Percentiles rank a stretch among this genome's conserved stretches.
Evolutionary conservation across 2,329 filamentous ascomycete species (phyloP).

Genomic region (Neoarthrinium moseri): DNA sequence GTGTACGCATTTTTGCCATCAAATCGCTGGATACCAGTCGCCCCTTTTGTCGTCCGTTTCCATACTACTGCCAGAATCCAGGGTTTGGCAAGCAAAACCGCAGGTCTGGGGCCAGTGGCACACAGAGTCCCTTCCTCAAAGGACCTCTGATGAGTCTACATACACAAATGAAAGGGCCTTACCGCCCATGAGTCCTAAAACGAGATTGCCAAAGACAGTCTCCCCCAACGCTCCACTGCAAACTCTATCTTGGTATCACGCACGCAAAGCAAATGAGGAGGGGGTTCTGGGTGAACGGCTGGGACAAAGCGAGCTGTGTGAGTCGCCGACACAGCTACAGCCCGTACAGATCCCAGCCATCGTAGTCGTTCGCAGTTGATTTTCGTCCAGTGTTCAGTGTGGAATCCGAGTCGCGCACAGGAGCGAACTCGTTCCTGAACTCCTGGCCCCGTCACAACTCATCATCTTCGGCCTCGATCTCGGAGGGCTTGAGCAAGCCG

Average conservation of each 20-base stretch:
- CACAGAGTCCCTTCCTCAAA: too few species aligned
- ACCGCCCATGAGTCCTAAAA: too few species aligned
- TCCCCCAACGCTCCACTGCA: too few species aligned
- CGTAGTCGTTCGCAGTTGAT: conserved; percentile 21
- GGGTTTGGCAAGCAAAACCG: too few species aligned
- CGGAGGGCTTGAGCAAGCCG: conserved; percentile 94
- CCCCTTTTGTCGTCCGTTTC: not conserved
- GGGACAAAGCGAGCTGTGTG: conserved; percentile 10
- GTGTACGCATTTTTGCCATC: not conserved
- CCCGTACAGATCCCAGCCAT: conserved; percentile 33
- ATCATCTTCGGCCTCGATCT: conserved; percentile 84
- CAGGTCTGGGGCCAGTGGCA: too few species aligned
- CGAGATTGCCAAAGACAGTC: too few species aligned
- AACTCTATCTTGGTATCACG: conserved; percentile 16
- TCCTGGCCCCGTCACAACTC: conserved; percentile 82
- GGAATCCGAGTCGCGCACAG: conserved; percentile 31
- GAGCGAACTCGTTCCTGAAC: conserved; percentile 60
- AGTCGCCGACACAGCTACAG: conserved; percentile 26
- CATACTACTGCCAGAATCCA: not conserved
- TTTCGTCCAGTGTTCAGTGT: conserved; percentile 14
- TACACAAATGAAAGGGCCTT: conserved; percentile 8
- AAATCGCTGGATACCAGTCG: not conserved
- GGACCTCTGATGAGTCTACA: conserved; percentile 6
- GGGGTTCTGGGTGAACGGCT: conserved; percentile 9
- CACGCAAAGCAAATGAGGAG: conserved; percentile 14